A percentile compares a stretch with the other conserved stretches of the same genome.
Evolutionary conservation across 768 basidiomycete genomes (phyloP).

Genomic region (Hygrocybe punicea): DNA sequence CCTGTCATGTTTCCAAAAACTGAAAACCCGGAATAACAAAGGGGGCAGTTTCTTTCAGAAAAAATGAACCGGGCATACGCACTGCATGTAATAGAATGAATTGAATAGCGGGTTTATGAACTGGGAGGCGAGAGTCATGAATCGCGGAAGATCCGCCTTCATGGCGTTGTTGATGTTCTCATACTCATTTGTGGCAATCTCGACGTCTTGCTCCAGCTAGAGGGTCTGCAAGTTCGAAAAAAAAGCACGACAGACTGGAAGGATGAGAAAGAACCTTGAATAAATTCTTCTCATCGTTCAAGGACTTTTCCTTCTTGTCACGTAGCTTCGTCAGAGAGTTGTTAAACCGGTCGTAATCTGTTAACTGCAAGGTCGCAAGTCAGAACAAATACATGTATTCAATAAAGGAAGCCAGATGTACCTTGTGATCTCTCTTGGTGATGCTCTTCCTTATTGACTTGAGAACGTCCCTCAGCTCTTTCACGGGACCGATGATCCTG

Average conservation of each 20-base stretch:
- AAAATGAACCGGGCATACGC: conserved; percentile 33
- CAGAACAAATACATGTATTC: not conserved
- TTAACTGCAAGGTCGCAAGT: conserved; percentile 45
- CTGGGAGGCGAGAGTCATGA: conserved; percentile 79
- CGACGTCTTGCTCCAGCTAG: conserved; percentile 95
- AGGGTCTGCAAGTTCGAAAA: not conserved
- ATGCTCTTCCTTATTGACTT: conserved; percentile 92
- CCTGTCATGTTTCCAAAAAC: not conserved
- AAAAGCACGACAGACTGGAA: conserved; percentile 15
- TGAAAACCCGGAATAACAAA: not conserved
- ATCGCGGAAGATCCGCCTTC: conserved; percentile 91
- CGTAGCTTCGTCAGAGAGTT: conserved; percentile 92
- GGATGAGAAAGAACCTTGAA: conserved; percentile 66
- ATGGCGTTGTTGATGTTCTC: conserved; percentile 87
- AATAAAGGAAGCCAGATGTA: conserved; percentile 21
- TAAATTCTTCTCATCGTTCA: conserved; percentile 93
- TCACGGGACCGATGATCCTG: conserved; percentile 78
- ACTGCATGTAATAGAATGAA: conserved; percentile 99
- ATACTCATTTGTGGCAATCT: conserved; percentile 86
- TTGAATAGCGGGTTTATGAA: conserved; percentile 98
- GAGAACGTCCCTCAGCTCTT: conserved; percentile 82
- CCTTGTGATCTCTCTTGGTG: conserved; percentile 96
- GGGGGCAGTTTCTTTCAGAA: not conserved
- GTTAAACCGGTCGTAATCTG: conserved; percentile 95
- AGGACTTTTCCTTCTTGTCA: conserved; percentile 97